Conservation (phyloP, 192 early-diverging fungal genomes). For the Gryganskiella cystojenkinii region DNA sequence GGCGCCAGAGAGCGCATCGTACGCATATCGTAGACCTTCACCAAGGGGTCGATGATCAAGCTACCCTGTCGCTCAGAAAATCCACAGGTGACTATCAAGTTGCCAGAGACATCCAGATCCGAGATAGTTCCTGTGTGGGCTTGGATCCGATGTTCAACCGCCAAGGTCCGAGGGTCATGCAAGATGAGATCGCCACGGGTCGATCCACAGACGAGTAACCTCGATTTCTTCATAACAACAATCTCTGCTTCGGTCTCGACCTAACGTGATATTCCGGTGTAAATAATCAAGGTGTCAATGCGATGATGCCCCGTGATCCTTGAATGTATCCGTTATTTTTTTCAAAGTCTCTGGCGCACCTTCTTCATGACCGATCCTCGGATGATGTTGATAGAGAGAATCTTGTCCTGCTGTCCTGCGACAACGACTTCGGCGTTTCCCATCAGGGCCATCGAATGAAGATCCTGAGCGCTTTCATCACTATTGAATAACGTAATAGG, state of each 20-base stretch:
- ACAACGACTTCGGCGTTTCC: conserved; percentile 67
- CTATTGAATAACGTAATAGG: conserved; percentile 20
- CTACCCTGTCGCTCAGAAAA: conserved; percentile 70
- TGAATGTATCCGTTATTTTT: too few relatives aligned
- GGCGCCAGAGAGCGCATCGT: conserved; percentile 76
- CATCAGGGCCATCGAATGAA: conserved; percentile 67
- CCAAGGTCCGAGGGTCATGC: conserved; percentile 72
- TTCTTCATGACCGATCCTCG: conserved; percentile 58
- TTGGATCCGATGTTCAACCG: conserved; percentile 70
- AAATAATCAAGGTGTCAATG: background rate
- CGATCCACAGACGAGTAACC: conserved; percentile 72
- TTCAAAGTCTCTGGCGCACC: conserved; percentile 45
- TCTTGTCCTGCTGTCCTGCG: conserved; percentile 66
- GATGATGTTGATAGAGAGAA: conserved; percentile 60
- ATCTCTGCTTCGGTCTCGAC: conserved; percentile 60
- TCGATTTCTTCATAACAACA: conserved; percentile 73
- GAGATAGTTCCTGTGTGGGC: conserved; percentile 84
- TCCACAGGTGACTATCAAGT: conserved; percentile 80
- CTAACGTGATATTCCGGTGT: conserved; percentile 19
- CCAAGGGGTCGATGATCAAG: conserved; percentile 77
- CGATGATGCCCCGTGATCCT: background rate
- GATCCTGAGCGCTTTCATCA: conserved; percentile 58
- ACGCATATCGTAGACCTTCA: conserved; percentile 88
- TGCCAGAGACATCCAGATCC: conserved; percentile 81
- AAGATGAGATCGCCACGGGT: conserved; percentile 72